Conservation (phyloP, 202 grass and related monocot genomes). For the Carex arenaria region DNA sequence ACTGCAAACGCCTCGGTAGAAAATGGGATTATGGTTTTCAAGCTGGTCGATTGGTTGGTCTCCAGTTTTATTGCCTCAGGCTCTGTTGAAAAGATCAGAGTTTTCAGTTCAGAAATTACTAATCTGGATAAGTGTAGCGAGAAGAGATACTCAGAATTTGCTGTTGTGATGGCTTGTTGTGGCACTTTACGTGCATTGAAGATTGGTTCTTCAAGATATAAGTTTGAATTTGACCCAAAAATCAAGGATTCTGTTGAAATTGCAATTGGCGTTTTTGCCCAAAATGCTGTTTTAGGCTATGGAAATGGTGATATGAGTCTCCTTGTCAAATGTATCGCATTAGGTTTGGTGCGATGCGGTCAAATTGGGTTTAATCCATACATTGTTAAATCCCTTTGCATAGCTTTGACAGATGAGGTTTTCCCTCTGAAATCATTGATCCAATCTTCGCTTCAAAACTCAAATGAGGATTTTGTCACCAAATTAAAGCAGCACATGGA, state of each 20-base stretch:
- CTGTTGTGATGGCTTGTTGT: constrained; percentile 44
- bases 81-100: constrained; percentile 43
- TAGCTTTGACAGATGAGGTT: constrained; percentile 50
- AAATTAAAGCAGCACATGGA: constrained; percentile 43
- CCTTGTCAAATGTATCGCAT: constrained; percentile 53
- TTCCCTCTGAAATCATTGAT: constrained; percentile 52
- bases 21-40: constrained; percentile 53
- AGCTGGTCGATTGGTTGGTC: constrained; percentile 71
- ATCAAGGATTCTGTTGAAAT: constrained; percentile 45
- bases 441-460: constrained; percentile 28
- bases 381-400: constrained; percentile 45
- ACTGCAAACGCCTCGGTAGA: neutral
- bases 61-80: constrained; percentile 45
- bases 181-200: constrained; percentile 46
- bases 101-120: constrained; percentile 34
- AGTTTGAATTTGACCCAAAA: constrained; percentile 45
- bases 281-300: constrained; percentile 25
- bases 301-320: constrained; percentile 5
- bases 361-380: constrained; percentile 38
- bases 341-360: constrained; percentile 58
- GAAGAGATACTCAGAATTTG: constrained; percentile 32
- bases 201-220: constrained; percentile 42
- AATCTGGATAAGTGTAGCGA: constrained; percentile 33
- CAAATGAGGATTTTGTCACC: constrained; percentile 20
- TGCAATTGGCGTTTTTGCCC: constrained; percentile 49